Conservation (phyloP, 2,329 filamentous ascomycete species). For the Graphilbum sp. region DNA sequence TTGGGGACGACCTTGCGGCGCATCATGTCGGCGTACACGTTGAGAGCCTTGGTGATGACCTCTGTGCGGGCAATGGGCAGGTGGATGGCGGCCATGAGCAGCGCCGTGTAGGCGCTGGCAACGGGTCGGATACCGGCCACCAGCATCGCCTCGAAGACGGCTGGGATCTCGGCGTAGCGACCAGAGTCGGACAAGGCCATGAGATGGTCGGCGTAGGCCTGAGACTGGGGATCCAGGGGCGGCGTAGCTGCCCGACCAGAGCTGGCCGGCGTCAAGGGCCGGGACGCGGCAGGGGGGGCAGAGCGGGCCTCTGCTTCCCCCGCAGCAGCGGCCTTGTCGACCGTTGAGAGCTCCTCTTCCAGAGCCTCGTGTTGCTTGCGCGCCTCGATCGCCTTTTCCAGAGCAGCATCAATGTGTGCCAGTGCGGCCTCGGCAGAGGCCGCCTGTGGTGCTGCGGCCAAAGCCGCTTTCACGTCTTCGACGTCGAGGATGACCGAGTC, state of each 20-base stretch:
- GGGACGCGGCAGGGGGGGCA: conserved; percentile 24
- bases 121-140: conserved; percentile 67
- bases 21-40: conserved; percentile 95
- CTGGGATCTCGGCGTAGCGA: conserved; percentile 75
- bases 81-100: conserved; percentile 70
- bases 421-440: conserved; percentile 37
- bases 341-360: conserved; percentile 22
- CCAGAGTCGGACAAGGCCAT: conserved; percentile 53
- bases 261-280: conserved; percentile 26
- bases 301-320: conserved; percentile 22
- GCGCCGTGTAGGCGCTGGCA: conserved; percentile 77
- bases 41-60: conserved; percentile 77
- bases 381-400: conserved; percentile 59
- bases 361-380: conserved; percentile 28
- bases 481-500: neutral
- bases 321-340: conserved; percentile 20
- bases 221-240: conserved; percentile 44
- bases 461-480: neutral
- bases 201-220: conserved; percentile 64
- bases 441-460: neutral
- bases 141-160: conserved; percentile 81
- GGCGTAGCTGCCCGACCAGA: conserved; percentile 42
- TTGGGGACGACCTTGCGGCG: conserved; percentile 68
- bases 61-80: conserved; percentile 66
- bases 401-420: conserved; percentile 71